phyloP scores from a whole-genome alignment of 768 basidiomycete genomes.

The Podaxis sp. region DNA sequence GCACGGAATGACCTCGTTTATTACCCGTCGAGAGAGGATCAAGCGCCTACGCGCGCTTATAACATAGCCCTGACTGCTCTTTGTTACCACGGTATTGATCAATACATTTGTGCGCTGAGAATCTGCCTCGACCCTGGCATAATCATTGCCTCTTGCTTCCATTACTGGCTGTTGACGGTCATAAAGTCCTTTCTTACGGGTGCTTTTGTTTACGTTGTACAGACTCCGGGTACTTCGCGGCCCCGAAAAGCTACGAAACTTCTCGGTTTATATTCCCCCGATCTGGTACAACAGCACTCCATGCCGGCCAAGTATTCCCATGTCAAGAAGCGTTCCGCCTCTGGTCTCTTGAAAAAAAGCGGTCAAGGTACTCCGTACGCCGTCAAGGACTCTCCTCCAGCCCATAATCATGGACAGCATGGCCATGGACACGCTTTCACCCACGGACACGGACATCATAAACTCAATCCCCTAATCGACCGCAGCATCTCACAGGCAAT shows the following conservation, averaged over 20 bases:
- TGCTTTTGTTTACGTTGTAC: no score
- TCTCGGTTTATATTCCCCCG: background rate
- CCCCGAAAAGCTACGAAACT: background rate
- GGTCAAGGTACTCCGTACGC: slow-evolving; percentile 31
- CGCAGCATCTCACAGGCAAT: slow-evolving; percentile 55
- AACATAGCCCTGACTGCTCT: background rate
- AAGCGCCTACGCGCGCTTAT: background rate
- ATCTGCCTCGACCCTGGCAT: background rate
- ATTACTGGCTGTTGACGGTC: background rate
- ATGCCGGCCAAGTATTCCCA: slow-evolving; percentile 79
- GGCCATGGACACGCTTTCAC: slow-evolving; percentile 6
- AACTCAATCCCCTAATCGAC: slow-evolving; percentile 48
- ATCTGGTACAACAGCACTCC: background rate
- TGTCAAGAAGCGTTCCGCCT: slow-evolving; percentile 62
- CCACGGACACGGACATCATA: slow-evolving; percentile 13
- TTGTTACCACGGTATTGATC: slow-evolving; percentile 6
- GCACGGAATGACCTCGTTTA: background rate
- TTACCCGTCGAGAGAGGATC: background rate
- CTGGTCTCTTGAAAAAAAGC: slow-evolving; percentile 48
- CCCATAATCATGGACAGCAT: slow-evolving; percentile 4
- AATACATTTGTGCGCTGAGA: slow-evolving; percentile 1
- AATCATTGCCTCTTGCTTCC: background rate
- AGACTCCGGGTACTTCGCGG: background rate
- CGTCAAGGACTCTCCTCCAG: slow-evolving; percentile 29
- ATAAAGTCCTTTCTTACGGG: background rate